Percentiles rank a stretch among this genome's conserved stretches.
Conservation (phyloP, 179 eudicot genomes). For the Amaranthus tricolor region DNA sequence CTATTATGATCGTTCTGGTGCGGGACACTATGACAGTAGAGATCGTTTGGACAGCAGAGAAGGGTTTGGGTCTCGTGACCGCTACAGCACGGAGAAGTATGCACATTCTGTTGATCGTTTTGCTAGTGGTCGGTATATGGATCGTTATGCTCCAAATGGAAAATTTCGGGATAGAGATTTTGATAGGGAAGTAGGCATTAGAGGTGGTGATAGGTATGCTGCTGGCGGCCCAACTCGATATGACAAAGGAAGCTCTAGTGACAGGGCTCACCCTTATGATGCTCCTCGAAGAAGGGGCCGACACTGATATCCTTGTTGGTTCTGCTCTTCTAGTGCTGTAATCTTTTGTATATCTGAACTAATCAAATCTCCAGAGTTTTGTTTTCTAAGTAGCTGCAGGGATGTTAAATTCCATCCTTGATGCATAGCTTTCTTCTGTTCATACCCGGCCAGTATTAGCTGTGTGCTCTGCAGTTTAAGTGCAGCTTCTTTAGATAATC, state of each 20-base stretch:
- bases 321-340: not conserved
- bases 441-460: constrained; percentile 23
- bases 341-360: constrained; percentile 12
- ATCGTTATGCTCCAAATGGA: constrained; percentile 37
- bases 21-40: constrained; percentile 36
- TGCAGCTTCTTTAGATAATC: constrained; percentile 15
- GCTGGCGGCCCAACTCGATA: constrained; percentile 44
- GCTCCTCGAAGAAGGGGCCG: constrained; percentile 34
- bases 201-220: constrained; percentile 39
- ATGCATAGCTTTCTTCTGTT: constrained; percentile 22
- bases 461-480: constrained; percentile 18
- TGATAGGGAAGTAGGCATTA: constrained; percentile 36
- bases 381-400: constrained; percentile 24
- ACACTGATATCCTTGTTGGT: constrained; percentile 16
- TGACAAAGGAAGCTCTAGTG: constrained; percentile 41
- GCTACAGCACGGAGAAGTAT: constrained; percentile 38
- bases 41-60: constrained; percentile 40
- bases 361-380: constrained; percentile 11
- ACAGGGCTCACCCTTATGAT: constrained; percentile 43
- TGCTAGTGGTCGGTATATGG: constrained; percentile 32
- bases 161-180: constrained; percentile 36
- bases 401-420: constrained; percentile 9
- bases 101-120: constrained; percentile 31
- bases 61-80: constrained; percentile 36
- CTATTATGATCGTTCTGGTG: constrained; percentile 30